phyloP scores from a whole-genome alignment of 2,329 filamentous ascomycete genomes.

The Botryosphaeria agaves region DNA sequence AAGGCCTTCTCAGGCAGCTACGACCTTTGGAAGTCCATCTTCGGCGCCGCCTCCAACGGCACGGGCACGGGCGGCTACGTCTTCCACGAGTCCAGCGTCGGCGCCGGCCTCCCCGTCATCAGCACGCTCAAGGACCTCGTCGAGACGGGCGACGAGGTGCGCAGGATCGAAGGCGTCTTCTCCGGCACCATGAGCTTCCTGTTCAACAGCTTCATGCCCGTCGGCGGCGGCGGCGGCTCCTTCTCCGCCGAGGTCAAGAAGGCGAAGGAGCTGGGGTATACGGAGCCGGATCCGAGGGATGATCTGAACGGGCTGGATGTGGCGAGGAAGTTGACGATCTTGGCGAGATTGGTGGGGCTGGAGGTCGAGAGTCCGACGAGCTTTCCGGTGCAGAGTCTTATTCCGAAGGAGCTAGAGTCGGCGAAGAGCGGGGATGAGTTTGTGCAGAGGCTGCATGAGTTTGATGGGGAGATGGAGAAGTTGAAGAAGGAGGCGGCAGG shows the following conservation, averaged over 20 bases:
- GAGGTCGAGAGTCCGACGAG: slow-evolving; percentile 66
- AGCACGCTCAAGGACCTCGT: slow-evolving; percentile 90
- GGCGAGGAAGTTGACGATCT: slow-evolving; percentile 88
- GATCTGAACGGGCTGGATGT: slow-evolving; percentile 81
- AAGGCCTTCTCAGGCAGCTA: slow-evolving; percentile 83
- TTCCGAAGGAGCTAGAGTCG: slow-evolving; percentile 70
- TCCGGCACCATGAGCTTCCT: slow-evolving; percentile 96
- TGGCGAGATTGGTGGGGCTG: slow-evolving; percentile 72
- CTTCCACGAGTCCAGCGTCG: slow-evolving; percentile 91
- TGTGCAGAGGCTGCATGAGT: slow-evolving; percentile 59
- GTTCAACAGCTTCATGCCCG: slow-evolving; percentile 92
- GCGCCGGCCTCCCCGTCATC: slow-evolving; percentile 82
- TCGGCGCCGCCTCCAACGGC: slow-evolving; percentile 45
- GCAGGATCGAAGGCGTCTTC: slow-evolving; percentile 90
- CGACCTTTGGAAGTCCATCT: slow-evolving; percentile 76
- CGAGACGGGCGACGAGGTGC: slow-evolving; percentile 80
- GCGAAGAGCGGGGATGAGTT: slow-evolving; percentile 71
- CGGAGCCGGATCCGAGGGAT: slow-evolving; percentile 72
- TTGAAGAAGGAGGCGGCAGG: slow-evolving; percentile 71
- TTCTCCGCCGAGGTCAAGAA: slow-evolving; percentile 88
- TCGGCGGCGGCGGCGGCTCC: slow-evolving; percentile 53
- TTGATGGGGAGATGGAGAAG: slow-evolving; percentile 79
- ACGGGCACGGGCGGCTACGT: slow-evolving; percentile 46
- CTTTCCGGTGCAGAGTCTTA: slow-evolving; percentile 88
- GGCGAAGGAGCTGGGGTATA: slow-evolving; percentile 86